phyloP scores from a whole-genome alignment of 2,329 filamentous ascomycete genomes.

The Talaromyces rugulosus region DNA sequence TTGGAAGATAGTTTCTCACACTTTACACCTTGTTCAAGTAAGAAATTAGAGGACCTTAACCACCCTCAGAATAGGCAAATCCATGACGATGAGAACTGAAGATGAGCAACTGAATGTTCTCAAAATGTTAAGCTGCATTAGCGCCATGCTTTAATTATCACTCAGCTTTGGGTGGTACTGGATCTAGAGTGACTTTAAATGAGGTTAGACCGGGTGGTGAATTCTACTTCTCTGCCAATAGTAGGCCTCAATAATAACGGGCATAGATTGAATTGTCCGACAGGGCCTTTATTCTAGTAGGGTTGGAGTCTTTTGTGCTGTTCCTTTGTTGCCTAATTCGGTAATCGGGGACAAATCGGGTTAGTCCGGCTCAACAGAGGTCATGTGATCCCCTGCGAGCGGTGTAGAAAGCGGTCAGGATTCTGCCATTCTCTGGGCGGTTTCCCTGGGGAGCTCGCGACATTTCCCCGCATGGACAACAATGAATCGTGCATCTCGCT shows the following conservation, averaged over 20 bases:
- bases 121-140: background rate
- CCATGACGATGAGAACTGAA: no score
- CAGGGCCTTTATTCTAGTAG: background rate
- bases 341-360: background rate
- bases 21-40: background rate
- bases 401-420: conserved; percentile 5
- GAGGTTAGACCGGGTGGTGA: background rate
- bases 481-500: background rate
- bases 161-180: background rate
- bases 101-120: no score
- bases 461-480: conserved; percentile 3
- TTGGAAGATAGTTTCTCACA: background rate
- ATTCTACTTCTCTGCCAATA: no score
- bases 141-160: background rate
- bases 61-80: no score
- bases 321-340: background rate
- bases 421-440: conserved; percentile 2
- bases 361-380: no score
- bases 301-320: background rate
- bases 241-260: no score
- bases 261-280: no score
- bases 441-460: background rate
- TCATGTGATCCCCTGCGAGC: background rate
- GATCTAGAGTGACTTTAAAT: background rate
- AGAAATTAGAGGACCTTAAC: background rate